These are phyloP conservation scores for Malassezia yamatoensis DNA, from an alignment of 1,284 basidiomycete genomes.

Conservation along the genomic window DNA sequence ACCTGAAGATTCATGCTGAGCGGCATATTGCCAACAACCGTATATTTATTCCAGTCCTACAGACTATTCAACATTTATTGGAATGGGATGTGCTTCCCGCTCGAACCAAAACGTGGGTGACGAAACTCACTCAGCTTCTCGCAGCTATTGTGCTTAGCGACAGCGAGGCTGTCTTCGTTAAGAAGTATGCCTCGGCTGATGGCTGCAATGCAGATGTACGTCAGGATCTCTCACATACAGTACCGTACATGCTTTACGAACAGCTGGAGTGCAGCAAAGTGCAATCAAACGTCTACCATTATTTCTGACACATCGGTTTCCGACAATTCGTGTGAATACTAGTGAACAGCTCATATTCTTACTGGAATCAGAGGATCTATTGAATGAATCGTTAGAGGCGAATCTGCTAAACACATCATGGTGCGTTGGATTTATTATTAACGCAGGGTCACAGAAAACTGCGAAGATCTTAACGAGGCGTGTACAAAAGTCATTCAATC, in stretches of 20 bases:
- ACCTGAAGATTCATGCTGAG: constrained; percentile 17
- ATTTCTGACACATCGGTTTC: constrained; percentile 10
- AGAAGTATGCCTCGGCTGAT: constrained; percentile 8
- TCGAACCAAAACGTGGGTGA: not conserved
- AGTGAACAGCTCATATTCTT: constrained; percentile 11
- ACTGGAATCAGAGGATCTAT: not conserved
- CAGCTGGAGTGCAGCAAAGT: not conserved
- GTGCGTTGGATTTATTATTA: not conserved
- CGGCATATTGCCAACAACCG: constrained; percentile 26
- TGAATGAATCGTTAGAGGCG: constrained; percentile 1
- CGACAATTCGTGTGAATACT: constrained; percentile 12
- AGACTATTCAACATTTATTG: constrained; percentile 23
- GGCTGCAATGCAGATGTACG: constrained; percentile 12
- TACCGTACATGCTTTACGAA: not conserved
- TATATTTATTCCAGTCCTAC: constrained; percentile 23
- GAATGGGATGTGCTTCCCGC: constrained; percentile 20
- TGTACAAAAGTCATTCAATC: not conserved
- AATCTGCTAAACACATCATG: constrained; percentile 4
- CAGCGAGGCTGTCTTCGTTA: constrained; percentile 2
- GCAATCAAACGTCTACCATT: not conserved
- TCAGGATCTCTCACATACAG: not conserved
- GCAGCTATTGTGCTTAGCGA: not conserved
- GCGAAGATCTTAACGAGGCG: not conserved
- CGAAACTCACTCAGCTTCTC: not conserved
- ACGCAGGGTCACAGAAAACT: not conserved